Conservation (phyloP, 495 filamentous ascomycete genomes). For the Poronia punctata region DNA sequence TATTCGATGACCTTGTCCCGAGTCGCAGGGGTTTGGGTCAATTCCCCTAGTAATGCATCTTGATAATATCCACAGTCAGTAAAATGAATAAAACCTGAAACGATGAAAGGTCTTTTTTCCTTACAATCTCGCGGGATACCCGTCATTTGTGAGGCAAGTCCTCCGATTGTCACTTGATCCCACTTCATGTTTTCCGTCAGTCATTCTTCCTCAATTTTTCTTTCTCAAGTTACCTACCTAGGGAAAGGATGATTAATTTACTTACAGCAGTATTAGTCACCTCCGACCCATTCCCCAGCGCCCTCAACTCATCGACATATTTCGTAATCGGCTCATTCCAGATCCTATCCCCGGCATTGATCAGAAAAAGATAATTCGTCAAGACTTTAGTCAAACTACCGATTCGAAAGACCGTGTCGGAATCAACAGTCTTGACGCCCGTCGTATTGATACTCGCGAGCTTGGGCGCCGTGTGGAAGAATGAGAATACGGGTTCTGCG, state of each 20-base stretch:
- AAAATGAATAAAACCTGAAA: not conserved
- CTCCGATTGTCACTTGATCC: slow-evolving; percentile 50
- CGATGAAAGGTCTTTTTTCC: not conserved
- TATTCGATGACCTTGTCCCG: slow-evolving; percentile 21
- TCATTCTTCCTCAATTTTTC: too few relatives aligned
- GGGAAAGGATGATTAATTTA: too few relatives aligned
- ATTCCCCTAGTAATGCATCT: slow-evolving; percentile 38
- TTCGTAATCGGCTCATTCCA: slow-evolving; percentile 40
- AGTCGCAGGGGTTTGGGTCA: slow-evolving; percentile 30
- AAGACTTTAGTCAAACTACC: slow-evolving; percentile 48
- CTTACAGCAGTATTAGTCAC: slow-evolving; percentile 27
- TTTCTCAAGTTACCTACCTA: too few relatives aligned
- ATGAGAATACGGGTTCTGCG: slow-evolving; percentile 36
- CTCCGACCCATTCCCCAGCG: slow-evolving; percentile 22
- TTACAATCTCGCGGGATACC: slow-evolving; percentile 43
- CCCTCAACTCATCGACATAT: slow-evolving; percentile 48
- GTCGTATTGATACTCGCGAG: slow-evolving; percentile 23
- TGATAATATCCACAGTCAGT: slow-evolving; percentile 16
- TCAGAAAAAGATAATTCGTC: slow-evolving; percentile 38
- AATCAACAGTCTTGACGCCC: slow-evolving; percentile 35
- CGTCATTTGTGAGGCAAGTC: slow-evolving; percentile 47
- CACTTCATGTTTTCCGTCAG: too few relatives aligned
- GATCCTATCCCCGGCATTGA: slow-evolving; percentile 29
- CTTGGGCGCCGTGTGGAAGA: slow-evolving; percentile 42
- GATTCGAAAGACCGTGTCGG: slow-evolving; percentile 41